Percentiles rank a stretch among this genome's conserved stretches.
These are phyloP conservation scores for Diaporthe australafricana DNA, from an alignment of 2,329 filamentous ascomycete genomes.

Conservation along the genomic window DNA sequence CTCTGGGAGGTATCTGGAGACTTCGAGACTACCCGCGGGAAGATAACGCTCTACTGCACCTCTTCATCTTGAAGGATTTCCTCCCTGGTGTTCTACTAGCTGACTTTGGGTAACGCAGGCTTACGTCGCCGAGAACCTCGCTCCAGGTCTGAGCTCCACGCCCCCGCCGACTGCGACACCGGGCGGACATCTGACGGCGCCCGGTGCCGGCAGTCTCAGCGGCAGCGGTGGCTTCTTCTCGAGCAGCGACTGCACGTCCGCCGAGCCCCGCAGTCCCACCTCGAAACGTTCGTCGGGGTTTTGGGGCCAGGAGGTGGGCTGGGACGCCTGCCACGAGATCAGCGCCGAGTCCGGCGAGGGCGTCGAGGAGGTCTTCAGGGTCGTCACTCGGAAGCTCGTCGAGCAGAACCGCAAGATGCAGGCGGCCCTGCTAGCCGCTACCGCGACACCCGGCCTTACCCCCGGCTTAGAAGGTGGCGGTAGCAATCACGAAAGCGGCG, in stretches of 20 bases:
- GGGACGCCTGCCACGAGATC: slow-evolving; percentile 98
- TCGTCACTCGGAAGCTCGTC: slow-evolving; percentile 71
- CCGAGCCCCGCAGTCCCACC: slow-evolving; percentile 69
- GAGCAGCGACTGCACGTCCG: slow-evolving; percentile 40
- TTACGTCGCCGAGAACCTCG: slow-evolving; percentile 92
- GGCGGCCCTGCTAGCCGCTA: slow-evolving; percentile 67
- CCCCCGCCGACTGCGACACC: slow-evolving; percentile 69
- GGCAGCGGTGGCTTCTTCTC: slow-evolving; percentile 46
- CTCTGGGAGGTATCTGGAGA: not conserved
- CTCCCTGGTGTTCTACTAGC: not conserved
- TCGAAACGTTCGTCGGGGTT: slow-evolving; percentile 79
- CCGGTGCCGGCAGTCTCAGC: slow-evolving; percentile 19
- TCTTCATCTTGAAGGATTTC: not conserved
- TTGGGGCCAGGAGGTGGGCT: slow-evolving; percentile 93
- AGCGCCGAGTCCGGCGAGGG: slow-evolving; percentile 94
- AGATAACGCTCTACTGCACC: too few species aligned
- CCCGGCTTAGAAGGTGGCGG: slow-evolving; percentile 55
- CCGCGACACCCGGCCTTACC: slow-evolving; percentile 61
- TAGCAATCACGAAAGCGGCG: slow-evolving; percentile 36
- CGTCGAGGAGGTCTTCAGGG: slow-evolving; percentile 94
- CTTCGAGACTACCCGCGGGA: not conserved
- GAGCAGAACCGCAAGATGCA: slow-evolving; percentile 74
- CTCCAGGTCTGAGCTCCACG: slow-evolving; percentile 75
- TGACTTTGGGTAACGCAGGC: slow-evolving; percentile 46
- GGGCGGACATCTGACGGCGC: slow-evolving; percentile 34